Evolutionary conservation across 495 filamentous ascomycete genomes (phyloP), one percentile per base, ranked within the genome.

Genomic region (Parathielavia appendiculata): DNA sequence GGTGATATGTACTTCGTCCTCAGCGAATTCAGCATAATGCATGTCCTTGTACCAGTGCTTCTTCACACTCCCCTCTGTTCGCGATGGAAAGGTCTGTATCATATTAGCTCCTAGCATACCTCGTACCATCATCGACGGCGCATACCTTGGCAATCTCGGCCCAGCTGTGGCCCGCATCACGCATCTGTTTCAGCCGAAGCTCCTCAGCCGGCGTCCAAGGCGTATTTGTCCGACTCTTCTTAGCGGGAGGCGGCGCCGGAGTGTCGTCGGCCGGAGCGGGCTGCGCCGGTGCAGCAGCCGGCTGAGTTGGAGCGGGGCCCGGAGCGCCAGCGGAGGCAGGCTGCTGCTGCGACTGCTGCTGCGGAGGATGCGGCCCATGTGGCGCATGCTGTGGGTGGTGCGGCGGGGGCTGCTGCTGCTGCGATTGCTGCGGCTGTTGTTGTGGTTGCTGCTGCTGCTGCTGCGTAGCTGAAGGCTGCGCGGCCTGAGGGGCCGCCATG

Each of bases 31-130:
- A 54, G 93, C 93, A 72, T 98, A 97, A 67, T 98, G 93, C 93
- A 98, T 98, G 66, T 97, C 93, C 82, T 98, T 98, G 71, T 98
- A 98, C 93, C 93, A 98, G 72, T 98, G 93, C 76, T 98, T 98
- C 80, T 98, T 98, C 12, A 98, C 93, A 66, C 91, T 96, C 17
- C 93, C 93, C 72, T 98, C 93, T 22, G 93, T 98, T 62, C 93
- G 80, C 17, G 82, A 84, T 16, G 93, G 93, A 72, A 98, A 98
- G 11, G 87, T 91, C 90, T 95, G 38, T 10, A 41, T 46, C 8
- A 52, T 50, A 63, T 75, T 54, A 76, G 73, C 58, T 2, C 50
- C 11, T 10, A 3, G 7, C 22, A 16, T 11, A 4, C 14, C 16
- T 17, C 5, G 4, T 20, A 7, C 10, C 19, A 61, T 23, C 1